Evolutionary conservation across 805 yeast species (phyloP).

Genomic region (Candida hungchunana): DNA sequence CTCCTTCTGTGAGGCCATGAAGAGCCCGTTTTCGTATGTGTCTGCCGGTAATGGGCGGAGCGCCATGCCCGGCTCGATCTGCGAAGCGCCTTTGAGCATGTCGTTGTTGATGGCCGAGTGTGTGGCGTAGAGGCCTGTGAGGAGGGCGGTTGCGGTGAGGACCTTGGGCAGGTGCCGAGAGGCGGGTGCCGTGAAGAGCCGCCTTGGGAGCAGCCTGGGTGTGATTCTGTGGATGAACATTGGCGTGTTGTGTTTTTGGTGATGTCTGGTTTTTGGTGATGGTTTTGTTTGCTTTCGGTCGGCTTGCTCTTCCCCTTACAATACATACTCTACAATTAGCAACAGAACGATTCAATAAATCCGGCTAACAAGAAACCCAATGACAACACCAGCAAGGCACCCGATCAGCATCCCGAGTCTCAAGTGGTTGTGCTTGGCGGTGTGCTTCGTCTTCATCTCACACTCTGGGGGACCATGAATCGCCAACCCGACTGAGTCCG

Average conservation of each 20-base stretch:
- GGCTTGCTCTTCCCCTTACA: background rate
- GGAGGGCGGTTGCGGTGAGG: background rate
- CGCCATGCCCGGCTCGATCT: conserved; percentile 7
- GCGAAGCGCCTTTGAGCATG: conserved; percentile 10
- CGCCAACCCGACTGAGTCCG: conserved; percentile 3
- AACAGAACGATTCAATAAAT: background rate
- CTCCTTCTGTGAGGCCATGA: conserved; percentile 55
- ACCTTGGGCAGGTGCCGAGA: background rate
- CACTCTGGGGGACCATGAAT: background rate
- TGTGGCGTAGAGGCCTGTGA: background rate
- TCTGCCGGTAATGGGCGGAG: conserved; percentile 41
- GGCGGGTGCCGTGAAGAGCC: too few relatives aligned
- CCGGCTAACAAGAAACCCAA: background rate
- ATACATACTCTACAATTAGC: background rate
- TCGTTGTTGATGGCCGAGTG: conserved; percentile 8
- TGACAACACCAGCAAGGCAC: background rate
- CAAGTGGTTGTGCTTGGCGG: background rate
- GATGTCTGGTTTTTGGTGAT: too few relatives aligned
- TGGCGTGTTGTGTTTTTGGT: too few relatives aligned
- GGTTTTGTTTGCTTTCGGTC: too few relatives aligned
- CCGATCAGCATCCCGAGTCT: background rate
- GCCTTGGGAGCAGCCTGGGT: too few relatives aligned
- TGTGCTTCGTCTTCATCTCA: background rate
- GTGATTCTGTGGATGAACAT: too few relatives aligned
- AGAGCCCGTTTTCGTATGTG: conserved; percentile 69